Conservation (phyloP, 2,329 filamentous ascomycete genomes). For the Fusarium citri region DNA sequence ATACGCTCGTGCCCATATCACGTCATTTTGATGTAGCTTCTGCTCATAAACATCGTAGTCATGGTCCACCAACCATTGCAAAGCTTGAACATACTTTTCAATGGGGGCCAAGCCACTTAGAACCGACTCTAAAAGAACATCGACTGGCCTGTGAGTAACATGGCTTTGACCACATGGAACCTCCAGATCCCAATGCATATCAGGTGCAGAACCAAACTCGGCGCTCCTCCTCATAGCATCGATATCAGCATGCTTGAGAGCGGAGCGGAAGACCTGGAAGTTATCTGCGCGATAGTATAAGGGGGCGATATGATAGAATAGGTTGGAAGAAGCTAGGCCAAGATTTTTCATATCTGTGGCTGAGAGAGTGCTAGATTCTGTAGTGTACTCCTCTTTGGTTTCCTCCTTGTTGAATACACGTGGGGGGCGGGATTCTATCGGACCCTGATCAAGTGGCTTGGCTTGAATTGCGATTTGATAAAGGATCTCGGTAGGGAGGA, state of each 20-base stretch:
- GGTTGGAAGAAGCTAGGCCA: background rate
- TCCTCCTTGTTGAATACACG: background rate
- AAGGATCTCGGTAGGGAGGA: slow-evolving; percentile 6
- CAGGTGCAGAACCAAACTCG: background rate
- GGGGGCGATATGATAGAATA: background rate
- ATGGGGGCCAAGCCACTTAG: fast-evolving
- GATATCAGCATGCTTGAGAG: background rate
- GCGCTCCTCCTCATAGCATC: background rate
- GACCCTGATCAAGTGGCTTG: background rate
- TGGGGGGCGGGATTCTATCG: background rate
- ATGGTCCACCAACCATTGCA: background rate
- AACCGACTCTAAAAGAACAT: background rate
- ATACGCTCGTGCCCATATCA: background rate
- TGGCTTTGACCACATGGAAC: background rate
- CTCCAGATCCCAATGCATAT: background rate
- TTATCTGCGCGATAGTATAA: background rate
- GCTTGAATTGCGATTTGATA: background rate
- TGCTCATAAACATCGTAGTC: background rate
- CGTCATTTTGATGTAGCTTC: background rate
- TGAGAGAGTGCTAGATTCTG: background rate
- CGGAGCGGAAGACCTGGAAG: background rate
- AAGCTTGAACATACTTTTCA: fast-evolving
- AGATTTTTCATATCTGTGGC: background rate
- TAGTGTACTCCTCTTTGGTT: background rate
- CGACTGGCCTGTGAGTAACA: background rate